Evolutionary conservation across 2,329 filamentous ascomycete species (phyloP), one percentile per base, ranked within the genome.

Genomic region (Trichoderma sp.): DNA sequence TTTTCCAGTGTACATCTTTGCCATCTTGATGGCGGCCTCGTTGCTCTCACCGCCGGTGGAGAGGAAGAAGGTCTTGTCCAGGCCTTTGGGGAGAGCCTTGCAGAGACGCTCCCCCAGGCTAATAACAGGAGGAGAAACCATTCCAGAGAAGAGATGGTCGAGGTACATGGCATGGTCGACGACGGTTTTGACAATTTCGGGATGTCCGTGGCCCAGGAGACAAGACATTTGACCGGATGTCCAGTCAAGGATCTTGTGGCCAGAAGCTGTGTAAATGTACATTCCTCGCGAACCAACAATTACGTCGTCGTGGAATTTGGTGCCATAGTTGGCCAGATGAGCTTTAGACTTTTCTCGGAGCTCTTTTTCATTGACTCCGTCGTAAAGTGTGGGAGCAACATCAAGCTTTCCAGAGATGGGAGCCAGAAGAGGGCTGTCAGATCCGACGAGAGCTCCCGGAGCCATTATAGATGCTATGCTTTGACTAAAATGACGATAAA

Each of bases 1-100:
- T 63, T 88, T 90, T 1, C 87, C 87, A 0, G 88, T 91, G 73
- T 84, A 89, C 11, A 84, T 79, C 72, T 91, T 91, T 4, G 89
- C 88, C 72, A 91, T 82, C 68, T 87, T 86, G 68, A 91, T 88
- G 2, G 89, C 89, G 3, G 87, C 87, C 71, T 91, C 88, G 70
- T 83, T 87, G 55, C 80, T 83, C 74, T 89, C 86, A 3, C 81
- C 83, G 1, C 87, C 87, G 0, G 87, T 89, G 61, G 80, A 86
- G 11, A 88, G 79, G 71, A 89, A 89, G 73, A 88, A 84, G 0
- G 86, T 82, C 70, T 85, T 85, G 69, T 86, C 83, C 0, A 89
- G 77, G 0, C 81, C 82, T 0, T 75, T 72, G 0, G 86, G 86
- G 2, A 87, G 79, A 2, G 85, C 74, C 1, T 76, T 75, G 18